Evolutionary conservation across 2,329 filamentous ascomycete genomes (phyloP).

Genomic region (Hortaea sp.): DNA sequence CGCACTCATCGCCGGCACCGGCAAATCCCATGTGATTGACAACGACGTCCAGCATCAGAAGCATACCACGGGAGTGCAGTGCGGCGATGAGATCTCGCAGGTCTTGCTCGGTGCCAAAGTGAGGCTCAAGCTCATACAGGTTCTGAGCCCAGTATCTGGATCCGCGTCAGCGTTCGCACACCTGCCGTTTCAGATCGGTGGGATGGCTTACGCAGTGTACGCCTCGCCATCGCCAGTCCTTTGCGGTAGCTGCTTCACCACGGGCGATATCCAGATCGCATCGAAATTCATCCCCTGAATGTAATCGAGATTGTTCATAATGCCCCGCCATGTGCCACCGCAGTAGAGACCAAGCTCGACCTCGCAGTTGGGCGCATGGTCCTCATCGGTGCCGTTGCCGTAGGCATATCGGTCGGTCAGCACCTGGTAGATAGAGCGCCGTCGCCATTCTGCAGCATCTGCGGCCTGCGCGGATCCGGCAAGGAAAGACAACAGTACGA

Average conservation of each 20-base stretch:
- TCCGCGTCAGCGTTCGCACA: not conserved
- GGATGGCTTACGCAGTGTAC: constrained; percentile 35
- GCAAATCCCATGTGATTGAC: constrained; percentile 45
- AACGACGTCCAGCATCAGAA: constrained; percentile 52
- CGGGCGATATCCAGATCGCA: constrained; percentile 40
- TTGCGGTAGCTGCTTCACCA: constrained; percentile 33
- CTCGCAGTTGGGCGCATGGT: constrained; percentile 11
- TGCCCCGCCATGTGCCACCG: constrained; percentile 33
- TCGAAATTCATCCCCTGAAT: constrained; percentile 34
- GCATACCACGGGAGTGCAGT: constrained; percentile 47
- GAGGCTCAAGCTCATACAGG: constrained; percentile 44
- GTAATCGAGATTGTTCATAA: constrained; percentile 33
- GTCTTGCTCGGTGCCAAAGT: constrained; percentile 51
- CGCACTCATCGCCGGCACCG: constrained; percentile 36
- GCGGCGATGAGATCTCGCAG: constrained; percentile 47
- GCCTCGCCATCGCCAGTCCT: constrained; percentile 33
- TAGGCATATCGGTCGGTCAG: constrained; percentile 30
- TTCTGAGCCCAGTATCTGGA: constrained; percentile 31
- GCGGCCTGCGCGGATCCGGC: constrained; percentile 14
- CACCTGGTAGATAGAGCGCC: constrained; percentile 30
- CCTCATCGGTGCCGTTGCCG: constrained; percentile 14
- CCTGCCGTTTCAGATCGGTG: not conserved
- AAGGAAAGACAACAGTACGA: constrained; percentile 1
- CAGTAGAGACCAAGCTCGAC: constrained; percentile 22
- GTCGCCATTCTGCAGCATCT: constrained; percentile 28